Evolutionary conservation across 768 basidiomycete genomes (phyloP).

Genomic region (Cantharellus anzutake): DNA sequence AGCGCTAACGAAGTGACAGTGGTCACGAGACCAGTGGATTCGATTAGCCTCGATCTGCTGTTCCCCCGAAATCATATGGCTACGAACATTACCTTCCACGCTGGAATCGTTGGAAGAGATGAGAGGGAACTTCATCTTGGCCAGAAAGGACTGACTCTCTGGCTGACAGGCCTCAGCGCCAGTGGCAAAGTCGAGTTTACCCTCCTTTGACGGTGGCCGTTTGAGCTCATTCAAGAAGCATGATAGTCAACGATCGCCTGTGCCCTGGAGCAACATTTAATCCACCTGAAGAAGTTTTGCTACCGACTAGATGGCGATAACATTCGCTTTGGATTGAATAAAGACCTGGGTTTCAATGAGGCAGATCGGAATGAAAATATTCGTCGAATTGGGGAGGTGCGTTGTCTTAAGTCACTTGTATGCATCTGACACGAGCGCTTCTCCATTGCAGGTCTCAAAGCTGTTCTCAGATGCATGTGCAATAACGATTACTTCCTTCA

Average conservation of each 20-base stretch:
- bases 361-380: slow-evolving; percentile 90
- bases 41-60: no score
- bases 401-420: not conserved
- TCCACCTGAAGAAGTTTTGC: slow-evolving; percentile 66
- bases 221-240: not conserved
- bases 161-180: slow-evolving; percentile 91
- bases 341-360: slow-evolving; percentile 87
- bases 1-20: no score
- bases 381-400: slow-evolving; percentile 85
- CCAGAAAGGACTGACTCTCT: slow-evolving; percentile 82
- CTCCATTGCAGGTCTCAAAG: slow-evolving; percentile 58
- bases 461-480: slow-evolving; percentile 80
- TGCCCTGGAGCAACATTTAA: slow-evolving; percentile 86
- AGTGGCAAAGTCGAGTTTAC: slow-evolving; percentile 59
- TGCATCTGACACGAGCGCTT: not conserved
- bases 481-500: slow-evolving; percentile 86
- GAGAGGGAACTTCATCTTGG: slow-evolving; percentile 51
- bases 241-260: slow-evolving; percentile 86
- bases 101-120: slow-evolving; percentile 48
- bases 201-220: not conserved
- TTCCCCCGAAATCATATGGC: slow-evolving; percentile 15
- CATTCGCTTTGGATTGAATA: slow-evolving; percentile 89
- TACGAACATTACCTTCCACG: slow-evolving; percentile 41
- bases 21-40: no score
- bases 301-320: slow-evolving; percentile 96